Evolutionary conservation across 305 asterid genomes (phyloP), one percentile per base, ranked within the genome.

Genomic region (Vinca major): DNA sequence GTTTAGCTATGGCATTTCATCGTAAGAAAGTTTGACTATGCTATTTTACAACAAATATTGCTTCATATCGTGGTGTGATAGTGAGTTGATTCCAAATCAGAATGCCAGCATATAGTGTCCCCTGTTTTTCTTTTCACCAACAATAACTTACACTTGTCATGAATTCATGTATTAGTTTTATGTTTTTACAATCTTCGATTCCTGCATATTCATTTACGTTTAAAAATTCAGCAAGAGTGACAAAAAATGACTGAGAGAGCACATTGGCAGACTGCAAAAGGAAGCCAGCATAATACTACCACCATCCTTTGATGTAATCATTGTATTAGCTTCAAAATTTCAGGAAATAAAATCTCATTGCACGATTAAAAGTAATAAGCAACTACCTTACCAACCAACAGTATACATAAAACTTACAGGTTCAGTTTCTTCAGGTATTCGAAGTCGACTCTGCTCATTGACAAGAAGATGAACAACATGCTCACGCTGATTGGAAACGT

Each of bases 401-500:
- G 58, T 54, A 74, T 67, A 70, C 13, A 50, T 13, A 55, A 56
- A 67, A 86, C 94, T 50, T 75, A 93, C 99, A 65, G 96, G 95
- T 72, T 93, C 97, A 70, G 82, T 83, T 64, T 88, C 97, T 63
- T 92, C 97, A 41, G 82, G 96, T 78, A 81, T 79, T 71, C 83
- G 85, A 75, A 93, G 85, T 62, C 92, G 90, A 66, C 87, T 93
- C 70, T 93, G 99, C 80, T 90, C 97, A 80, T 93, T 93, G 63
- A 96, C 88, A 57, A 93, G 96, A 74, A 93, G 97, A 79, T 85
- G 96, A 79, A 90, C 88, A 44, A 86, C 83, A 78, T 93, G 91
- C 71, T 93, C 99, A 66, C 99, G 89, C 80, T 93, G 99, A 81
- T 90, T 93, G 51, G 96, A 86, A 77, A 91, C 91, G 62, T 80